A percentile compares a stretch with the other conserved stretches of the same genome.
These are phyloP conservation scores for Chlamydomonas sphaeroides DNA, from an alignment of 139 green algal genomes.

Conservation along the genomic window DNA sequence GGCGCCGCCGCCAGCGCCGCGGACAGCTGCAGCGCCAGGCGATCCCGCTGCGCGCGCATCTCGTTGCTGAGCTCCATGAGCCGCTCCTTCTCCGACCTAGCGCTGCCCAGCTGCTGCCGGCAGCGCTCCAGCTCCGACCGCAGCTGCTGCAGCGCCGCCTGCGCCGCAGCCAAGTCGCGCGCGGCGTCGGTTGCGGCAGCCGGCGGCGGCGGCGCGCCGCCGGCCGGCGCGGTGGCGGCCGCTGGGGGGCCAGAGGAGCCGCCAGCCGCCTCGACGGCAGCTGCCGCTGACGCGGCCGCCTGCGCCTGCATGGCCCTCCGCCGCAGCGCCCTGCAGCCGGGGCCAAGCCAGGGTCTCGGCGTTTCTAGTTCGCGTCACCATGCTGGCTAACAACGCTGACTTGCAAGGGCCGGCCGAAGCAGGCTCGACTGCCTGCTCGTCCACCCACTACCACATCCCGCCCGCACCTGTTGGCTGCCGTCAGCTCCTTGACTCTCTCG, in stretches of 20 bases:
- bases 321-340: conserved; percentile 42
- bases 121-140: conserved; percentile 1
- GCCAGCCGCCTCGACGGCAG: background rate
- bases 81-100: conserved; percentile 67
- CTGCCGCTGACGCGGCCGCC: conserved; percentile 5
- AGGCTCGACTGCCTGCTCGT: no score
- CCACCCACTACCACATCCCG: no score
- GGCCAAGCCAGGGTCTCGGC: no score
- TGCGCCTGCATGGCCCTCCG: conserved; percentile 46
- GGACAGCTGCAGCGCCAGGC: conserved; percentile 11
- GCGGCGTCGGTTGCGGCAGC: background rate
- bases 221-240: background rate
- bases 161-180: no score
- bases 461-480: conserved; percentile 41
- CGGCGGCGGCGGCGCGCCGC: background rate
- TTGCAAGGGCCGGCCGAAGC: no score
- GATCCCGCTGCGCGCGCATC: conserved; percentile 64
- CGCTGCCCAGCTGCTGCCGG: conserved; percentile 10
- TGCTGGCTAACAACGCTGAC: no score
- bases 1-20: no score
- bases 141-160: conserved; percentile 27
- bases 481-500: conserved; percentile 44
- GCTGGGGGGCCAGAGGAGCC: background rate
- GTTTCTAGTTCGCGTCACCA: no score
- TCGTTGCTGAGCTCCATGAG: conserved; percentile 82